A percentile compares a stretch with the other conserved stretches of the same genome.
Evolutionary conservation across 768 basidiomycete species (phyloP).

Genomic region (Boletus coccyginus): DNA sequence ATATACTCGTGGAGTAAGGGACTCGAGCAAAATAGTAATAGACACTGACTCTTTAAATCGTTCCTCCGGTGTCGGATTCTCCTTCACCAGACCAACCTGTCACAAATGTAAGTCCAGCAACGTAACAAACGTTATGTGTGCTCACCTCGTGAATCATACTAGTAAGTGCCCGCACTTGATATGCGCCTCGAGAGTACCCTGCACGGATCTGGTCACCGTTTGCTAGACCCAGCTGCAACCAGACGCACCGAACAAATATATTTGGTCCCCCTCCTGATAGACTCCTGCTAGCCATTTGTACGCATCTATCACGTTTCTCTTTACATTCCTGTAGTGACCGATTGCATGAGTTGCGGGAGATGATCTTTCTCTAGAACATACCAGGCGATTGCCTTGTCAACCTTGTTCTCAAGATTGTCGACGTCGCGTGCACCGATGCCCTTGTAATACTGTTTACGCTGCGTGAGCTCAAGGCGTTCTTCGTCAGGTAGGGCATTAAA

Average conservation of each 20-base stretch:
- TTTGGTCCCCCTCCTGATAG: conserved; percentile 12
- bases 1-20: too few species aligned
- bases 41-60: conserved; percentile 1
- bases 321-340: conserved; percentile 1
- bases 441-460: conserved; percentile 28
- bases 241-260: too few species aligned
- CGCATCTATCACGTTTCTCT: conserved; percentile 1
- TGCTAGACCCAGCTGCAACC: too few species aligned
- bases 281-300: not conserved
- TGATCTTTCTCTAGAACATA: not conserved
- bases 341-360: too few species aligned
- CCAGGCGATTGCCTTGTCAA: conserved; percentile 1
- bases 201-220: too few species aligned
- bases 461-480: not conserved
- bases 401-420: not conserved
- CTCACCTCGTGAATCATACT: too few species aligned
- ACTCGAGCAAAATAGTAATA: not conserved
- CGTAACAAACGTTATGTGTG: too few species aligned
- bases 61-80: not conserved
- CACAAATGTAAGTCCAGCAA: not conserved
- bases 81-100: not conserved
- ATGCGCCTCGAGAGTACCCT: too few species aligned
- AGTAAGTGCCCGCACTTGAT: too few species aligned
- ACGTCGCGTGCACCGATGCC: conserved; percentile 29
- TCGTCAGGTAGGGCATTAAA: conserved; percentile 20